phyloP scores from a whole-genome alignment of 2,329 filamentous ascomycete species.

The Penicillium psychrosexuale region DNA sequence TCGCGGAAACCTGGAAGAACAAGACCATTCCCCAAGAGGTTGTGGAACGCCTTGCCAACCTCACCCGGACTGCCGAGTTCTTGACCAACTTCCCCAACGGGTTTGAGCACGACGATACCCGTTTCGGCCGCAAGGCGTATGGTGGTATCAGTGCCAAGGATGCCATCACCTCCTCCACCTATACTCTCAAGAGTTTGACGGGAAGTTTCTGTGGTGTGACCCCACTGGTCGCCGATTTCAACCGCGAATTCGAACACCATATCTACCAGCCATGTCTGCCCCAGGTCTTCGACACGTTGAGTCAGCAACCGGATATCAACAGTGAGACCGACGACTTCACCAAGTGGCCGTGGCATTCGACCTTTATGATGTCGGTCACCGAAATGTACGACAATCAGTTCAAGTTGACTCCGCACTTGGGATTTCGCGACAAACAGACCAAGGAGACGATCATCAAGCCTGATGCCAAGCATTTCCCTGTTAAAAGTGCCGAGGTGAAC shows the following conservation, averaged over 20 bases:
- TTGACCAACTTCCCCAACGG: constrained; percentile 29
- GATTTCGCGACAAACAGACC: constrained; percentile 28
- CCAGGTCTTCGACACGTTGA: constrained; percentile 31
- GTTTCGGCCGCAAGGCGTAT: constrained; percentile 23
- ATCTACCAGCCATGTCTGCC: constrained; percentile 49
- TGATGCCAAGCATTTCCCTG: constrained; percentile 27
- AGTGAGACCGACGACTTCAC: constrained; percentile 26
- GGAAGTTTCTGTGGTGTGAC: constrained; percentile 46
- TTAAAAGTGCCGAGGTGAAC: constrained; percentile 26
- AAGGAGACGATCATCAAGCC: constrained; percentile 27
- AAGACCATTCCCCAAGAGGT: constrained; percentile 36
- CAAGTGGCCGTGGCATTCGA: constrained; percentile 34
- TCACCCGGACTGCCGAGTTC: constrained; percentile 30
- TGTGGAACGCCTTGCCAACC: constrained; percentile 22
- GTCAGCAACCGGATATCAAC: constrained; percentile 22
- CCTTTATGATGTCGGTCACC: constrained; percentile 36
- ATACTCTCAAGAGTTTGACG: constrained; percentile 46
- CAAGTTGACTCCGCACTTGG: constrained; percentile 27
- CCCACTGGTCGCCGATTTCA: constrained; percentile 45
- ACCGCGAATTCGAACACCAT: constrained; percentile 42
- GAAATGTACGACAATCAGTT: constrained; percentile 32
- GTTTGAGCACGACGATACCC: constrained; percentile 23
- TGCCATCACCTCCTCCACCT: constrained; percentile 44
- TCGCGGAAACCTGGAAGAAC: constrained; percentile 38
- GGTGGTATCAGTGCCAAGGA: constrained; percentile 45